Evolutionary conservation across 163 green algal species (phyloP).

Genomic region (Trebouxiophyceae sp.): DNA sequence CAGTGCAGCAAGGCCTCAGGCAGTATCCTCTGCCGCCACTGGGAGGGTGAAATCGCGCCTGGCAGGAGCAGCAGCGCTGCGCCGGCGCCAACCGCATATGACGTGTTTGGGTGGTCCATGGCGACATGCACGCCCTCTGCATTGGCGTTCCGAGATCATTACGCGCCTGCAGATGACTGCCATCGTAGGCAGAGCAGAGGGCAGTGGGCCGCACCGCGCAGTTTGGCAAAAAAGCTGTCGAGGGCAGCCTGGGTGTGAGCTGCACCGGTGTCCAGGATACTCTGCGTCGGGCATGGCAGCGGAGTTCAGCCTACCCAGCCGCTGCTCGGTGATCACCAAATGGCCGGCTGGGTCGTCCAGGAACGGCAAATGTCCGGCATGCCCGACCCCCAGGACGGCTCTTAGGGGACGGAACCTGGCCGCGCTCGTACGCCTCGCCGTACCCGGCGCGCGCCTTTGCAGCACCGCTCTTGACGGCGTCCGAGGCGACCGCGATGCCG

Average conservation of each 20-base stretch:
- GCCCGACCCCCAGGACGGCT: background rate
- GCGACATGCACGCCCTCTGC: constrained; percentile 9
- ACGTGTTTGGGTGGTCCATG: background rate
- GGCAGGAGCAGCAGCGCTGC: constrained; percentile 2
- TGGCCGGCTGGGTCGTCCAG: background rate
- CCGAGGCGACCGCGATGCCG: background rate
- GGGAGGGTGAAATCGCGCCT: background rate
- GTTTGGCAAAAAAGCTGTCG: constrained; percentile 2
- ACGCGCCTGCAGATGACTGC: too few relatives aligned
- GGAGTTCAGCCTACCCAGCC: background rate
- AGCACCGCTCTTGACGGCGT: background rate
- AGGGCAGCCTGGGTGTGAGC: background rate
- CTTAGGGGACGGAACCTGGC: background rate
- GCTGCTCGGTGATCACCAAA: background rate
- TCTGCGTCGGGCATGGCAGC: too few relatives aligned
- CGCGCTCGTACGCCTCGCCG: background rate
- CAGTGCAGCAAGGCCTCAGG: background rate
- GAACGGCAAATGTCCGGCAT: background rate
- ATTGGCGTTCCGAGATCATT: background rate
- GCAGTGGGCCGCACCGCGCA: constrained; percentile 3
- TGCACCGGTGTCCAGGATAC: constrained; percentile 3
- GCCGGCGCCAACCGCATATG: background rate
- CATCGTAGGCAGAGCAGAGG: too few relatives aligned
- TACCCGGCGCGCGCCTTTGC: background rate
- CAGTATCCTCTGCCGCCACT: background rate